A percentile compares a stretch with the other conserved stretches of the same genome.
phyloP scores from a whole-genome alignment of 176 grass and related monocot species.

The Oryza meridionalis region DNA sequence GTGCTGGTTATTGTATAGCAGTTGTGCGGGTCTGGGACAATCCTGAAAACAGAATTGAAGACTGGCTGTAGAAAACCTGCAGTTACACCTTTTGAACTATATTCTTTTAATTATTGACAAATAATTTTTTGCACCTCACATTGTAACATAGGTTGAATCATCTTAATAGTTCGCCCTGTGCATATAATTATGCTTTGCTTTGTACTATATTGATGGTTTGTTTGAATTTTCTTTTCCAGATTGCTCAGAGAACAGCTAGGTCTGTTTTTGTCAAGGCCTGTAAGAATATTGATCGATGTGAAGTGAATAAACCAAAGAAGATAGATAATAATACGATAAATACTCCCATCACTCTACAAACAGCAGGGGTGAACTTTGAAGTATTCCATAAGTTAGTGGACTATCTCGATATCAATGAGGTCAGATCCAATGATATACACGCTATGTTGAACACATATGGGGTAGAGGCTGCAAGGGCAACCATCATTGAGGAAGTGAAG shows the following conservation, averaged over 20 bases:
- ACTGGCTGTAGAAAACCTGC: too few species aligned
- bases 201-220: not conserved
- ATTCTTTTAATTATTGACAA: not conserved
- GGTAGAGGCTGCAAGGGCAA: conserved; percentile 73
- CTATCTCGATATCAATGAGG: conserved; percentile 28
- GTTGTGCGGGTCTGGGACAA: not conserved
- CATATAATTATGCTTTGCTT: not conserved
- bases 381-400: conserved; percentile 65
- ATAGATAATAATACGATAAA: not conserved
- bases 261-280: conserved; percentile 61
- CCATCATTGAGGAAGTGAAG: conserved; percentile 70
- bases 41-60: not conserved
- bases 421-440: conserved; percentile 71
- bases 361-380: conserved; percentile 70
- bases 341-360: conserved; percentile 43
- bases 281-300: conserved; percentile 57
- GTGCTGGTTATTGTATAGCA: not conserved
- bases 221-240: conserved; percentile 43
- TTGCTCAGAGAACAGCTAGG: conserved; percentile 74
- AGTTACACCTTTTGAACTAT: not conserved
- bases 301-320: not conserved
- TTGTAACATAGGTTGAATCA: not conserved
- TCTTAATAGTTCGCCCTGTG: not conserved
- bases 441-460: conserved; percentile 74
- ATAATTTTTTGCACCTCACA: not conserved